Percentiles rank a stretch among this genome's conserved stretches.
These are phyloP conservation scores for Cystobasidium onofrii DNA, from an alignment of 768 basidiomycete genomes.

Conservation along the genomic window DNA sequence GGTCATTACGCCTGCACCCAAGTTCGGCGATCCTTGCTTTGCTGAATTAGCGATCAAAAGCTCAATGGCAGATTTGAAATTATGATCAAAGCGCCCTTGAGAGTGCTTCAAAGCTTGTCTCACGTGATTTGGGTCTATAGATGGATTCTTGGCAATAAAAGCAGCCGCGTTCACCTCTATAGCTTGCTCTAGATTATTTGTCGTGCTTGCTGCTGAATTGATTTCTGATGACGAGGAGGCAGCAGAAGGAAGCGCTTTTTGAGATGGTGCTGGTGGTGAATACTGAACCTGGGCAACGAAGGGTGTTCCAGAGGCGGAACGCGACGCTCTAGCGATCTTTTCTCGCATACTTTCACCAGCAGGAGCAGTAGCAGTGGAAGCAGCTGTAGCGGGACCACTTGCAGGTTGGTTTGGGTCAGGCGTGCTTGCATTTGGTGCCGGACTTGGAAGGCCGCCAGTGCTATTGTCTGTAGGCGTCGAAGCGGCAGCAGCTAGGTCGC, in stretches of 20 bases:
- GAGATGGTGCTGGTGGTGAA: background rate
- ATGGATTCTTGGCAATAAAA: constrained; percentile 21
- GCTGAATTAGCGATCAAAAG: background rate
- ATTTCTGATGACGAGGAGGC: background rate
- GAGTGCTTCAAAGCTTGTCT: constrained; percentile 20
- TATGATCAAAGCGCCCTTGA: constrained; percentile 13
- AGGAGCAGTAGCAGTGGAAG: background rate
- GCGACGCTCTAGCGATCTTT: background rate
- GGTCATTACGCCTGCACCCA: background rate
- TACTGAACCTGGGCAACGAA: constrained; percentile 17
- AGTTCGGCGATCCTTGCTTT: background rate
- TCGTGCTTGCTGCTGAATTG: background rate
- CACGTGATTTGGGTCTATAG: background rate
- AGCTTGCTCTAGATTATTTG: background rate
- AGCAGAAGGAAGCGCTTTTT: background rate
- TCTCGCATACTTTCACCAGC: constrained; percentile 1
- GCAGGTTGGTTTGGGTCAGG: background rate
- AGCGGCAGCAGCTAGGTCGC: constrained; percentile 2
- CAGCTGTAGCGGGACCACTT: background rate
- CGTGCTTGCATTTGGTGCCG: background rate
- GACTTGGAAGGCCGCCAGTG: background rate
- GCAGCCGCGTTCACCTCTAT: background rate
- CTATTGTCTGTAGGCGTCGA: background rate
- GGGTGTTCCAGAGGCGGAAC: background rate
- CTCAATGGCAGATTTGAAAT: constrained; percentile 9